phyloP scores from a whole-genome alignment of 1,284 basidiomycete species.

The Schizophyllum amplum region DNA sequence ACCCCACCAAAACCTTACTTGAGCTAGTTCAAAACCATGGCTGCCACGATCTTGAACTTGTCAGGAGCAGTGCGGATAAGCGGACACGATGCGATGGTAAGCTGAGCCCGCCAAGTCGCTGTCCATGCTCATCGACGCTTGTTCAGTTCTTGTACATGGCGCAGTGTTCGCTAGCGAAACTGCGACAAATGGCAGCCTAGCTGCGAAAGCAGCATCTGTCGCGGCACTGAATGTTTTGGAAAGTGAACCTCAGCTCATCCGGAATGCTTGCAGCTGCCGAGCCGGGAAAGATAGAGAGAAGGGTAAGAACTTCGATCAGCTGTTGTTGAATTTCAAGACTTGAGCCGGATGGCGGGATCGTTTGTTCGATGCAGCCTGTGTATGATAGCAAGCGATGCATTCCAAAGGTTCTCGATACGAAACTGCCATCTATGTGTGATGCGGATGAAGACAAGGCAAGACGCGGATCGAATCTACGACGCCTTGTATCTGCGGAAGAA shows the following conservation, averaged over 20 bases:
- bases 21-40: slow-evolving; percentile 63
- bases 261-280: slow-evolving; percentile 58
- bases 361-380: neutral
- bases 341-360: slow-evolving; percentile 14
- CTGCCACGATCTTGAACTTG: slow-evolving; percentile 53
- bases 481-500: slow-evolving; percentile 25
- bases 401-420: too few relatives aligned
- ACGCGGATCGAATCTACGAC: slow-evolving; percentile 11
- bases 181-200: slow-evolving; percentile 37
- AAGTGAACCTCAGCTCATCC: slow-evolving; percentile 51
- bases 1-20: slow-evolving; percentile 66
- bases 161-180: slow-evolving; percentile 46
- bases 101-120: slow-evolving; percentile 16
- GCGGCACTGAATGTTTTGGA: slow-evolving; percentile 59
- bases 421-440: neutral
- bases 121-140: neutral
- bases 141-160: slow-evolving; percentile 57
- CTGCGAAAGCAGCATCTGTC: slow-evolving; percentile 50
- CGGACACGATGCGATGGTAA: slow-evolving; percentile 41
- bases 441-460: slow-evolving; percentile 12
- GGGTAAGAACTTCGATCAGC: slow-evolving; percentile 27
- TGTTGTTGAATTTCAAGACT: slow-evolving; percentile 24
- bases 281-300: slow-evolving; percentile 28
- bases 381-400: too few relatives aligned
- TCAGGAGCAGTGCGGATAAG: slow-evolving; percentile 34